These are phyloP conservation scores for Catunica adiposa DNA, from an alignment of 2,329 filamentous ascomycete genomes.

Conservation along the genomic window DNA sequence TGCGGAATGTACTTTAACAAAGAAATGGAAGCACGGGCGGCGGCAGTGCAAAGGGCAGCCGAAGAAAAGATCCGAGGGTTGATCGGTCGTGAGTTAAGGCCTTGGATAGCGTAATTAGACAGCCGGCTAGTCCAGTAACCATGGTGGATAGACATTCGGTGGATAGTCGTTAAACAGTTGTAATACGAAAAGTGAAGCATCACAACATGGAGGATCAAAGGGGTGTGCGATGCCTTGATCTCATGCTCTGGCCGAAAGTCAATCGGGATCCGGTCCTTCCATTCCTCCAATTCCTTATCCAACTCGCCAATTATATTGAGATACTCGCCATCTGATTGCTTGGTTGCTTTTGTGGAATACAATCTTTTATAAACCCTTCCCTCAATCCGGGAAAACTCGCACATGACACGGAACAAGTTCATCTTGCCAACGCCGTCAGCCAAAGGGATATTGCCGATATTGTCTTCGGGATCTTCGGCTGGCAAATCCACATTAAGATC, in stretches of 20 bases:
- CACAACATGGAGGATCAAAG: slow-evolving; percentile 84
- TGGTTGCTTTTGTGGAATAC: slow-evolving; percentile 83
- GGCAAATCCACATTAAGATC: slow-evolving; percentile 93
- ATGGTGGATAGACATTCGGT: slow-evolving; percentile 95
- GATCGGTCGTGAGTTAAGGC: slow-evolving; percentile 73
- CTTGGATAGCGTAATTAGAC: slow-evolving; percentile 89
- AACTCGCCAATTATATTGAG: slow-evolving; percentile 92
- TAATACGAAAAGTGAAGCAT: slow-evolving; percentile 95
- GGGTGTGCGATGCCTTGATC: slow-evolving; percentile 82
- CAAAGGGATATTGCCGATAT: slow-evolving; percentile 85
- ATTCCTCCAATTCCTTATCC: slow-evolving; percentile 75
- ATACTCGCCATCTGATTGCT: slow-evolving; percentile 81
- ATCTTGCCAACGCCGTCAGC: slow-evolving; percentile 80
- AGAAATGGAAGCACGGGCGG: slow-evolving; percentile 82
- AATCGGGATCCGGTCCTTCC: slow-evolving; percentile 89
- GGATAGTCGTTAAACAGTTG: slow-evolving; percentile 93
- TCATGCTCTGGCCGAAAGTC: slow-evolving; percentile 96
- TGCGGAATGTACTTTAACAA: slow-evolving; percentile 92
- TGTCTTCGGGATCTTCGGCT: slow-evolving; percentile 76
- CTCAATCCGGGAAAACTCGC: slow-evolving; percentile 78
- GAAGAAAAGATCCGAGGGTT: slow-evolving; percentile 93
- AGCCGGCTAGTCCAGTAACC: slow-evolving; percentile 95
- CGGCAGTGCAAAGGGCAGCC: slow-evolving; percentile 79
- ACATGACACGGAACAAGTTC: slow-evolving; percentile 88
- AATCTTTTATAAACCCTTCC: slow-evolving; percentile 85